Conservation (phyloP, 345 rosid species). For the Bruguiera parviflora region DNA sequence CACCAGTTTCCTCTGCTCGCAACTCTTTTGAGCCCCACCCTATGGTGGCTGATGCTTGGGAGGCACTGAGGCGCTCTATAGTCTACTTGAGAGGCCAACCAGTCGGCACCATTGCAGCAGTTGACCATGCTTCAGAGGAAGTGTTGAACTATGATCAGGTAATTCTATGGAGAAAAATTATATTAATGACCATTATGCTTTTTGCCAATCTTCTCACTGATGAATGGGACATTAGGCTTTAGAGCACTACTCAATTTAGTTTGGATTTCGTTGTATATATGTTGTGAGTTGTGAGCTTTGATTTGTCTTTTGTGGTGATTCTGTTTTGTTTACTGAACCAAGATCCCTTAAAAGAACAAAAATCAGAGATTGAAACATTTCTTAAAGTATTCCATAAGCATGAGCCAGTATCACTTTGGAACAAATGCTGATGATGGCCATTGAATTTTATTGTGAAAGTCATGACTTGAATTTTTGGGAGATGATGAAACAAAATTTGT, state of each 20-base stretch:
- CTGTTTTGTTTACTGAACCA: not conserved
- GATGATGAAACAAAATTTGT: not conserved
- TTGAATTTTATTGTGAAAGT: not conserved
- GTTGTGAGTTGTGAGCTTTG: not conserved
- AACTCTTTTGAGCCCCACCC: slow-evolving; percentile 96
- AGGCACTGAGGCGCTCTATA: slow-evolving; percentile 70
- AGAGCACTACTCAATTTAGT: not conserved
- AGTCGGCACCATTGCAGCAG: slow-evolving; percentile 83
- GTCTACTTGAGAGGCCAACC: slow-evolving; percentile 82
- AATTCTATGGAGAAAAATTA: not conserved
- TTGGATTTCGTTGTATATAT: not conserved
- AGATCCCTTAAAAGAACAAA: not conserved
- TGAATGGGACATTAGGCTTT: not conserved
- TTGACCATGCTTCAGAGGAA: slow-evolving; percentile 94
- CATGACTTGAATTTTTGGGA: not conserved
- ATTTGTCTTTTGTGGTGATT: not conserved
- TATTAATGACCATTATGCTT: not conserved
- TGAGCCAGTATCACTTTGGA: not conserved
- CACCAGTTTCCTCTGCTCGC: slow-evolving; percentile 73
- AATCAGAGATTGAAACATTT: not conserved
- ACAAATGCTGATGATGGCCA: not conserved
- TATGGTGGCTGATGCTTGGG: slow-evolving; percentile 98
- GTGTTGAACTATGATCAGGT: slow-evolving; percentile 98
- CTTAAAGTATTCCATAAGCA: not conserved
- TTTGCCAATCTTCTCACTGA: not conserved